Percentiles rank a stretch among this genome's conserved stretches.
Evolutionary conservation across 2,329 filamentous ascomycete species (phyloP).

Genomic region (Falciphora oryzae): DNA sequence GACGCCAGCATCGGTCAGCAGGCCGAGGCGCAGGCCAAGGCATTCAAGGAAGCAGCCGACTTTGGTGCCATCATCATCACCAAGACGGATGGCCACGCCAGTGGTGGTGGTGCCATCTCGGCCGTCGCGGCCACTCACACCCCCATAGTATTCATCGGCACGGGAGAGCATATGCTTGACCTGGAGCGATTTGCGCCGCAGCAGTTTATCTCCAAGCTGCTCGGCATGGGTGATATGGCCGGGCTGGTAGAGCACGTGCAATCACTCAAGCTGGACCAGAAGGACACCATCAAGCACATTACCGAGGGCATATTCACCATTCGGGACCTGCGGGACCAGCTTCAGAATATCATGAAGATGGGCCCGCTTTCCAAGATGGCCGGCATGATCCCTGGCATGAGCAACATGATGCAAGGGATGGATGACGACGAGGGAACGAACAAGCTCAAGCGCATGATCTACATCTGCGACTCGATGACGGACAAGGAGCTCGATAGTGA

Average conservation of each 20-base stretch:
- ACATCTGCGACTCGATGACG: constrained; percentile 98
- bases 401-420: constrained; percentile 89
- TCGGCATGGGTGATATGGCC: constrained; percentile 96
- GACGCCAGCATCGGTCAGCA: constrained; percentile 96
- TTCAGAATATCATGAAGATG: constrained; percentile 99
- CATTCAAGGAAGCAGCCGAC: constrained; percentile 95
- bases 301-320: constrained; percentile 94
- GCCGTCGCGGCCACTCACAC: constrained; percentile 95
- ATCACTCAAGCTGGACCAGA: constrained; percentile 89
- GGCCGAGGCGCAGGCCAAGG: constrained; percentile 87
- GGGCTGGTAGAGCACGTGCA: constrained; percentile 96
- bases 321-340: constrained; percentile 87
- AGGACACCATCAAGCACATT: constrained; percentile 99
- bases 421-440: constrained; percentile 93
- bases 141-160: constrained; percentile 96
- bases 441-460: constrained; percentile 97
- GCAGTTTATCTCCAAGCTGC: constrained; percentile 86
- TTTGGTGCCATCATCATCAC: constrained; percentile 99
- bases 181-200: constrained; percentile 88
- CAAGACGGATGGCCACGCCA: constrained; percentile 94
- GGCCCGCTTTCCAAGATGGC: constrained; percentile 95
- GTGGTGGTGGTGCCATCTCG: constrained; percentile 94
- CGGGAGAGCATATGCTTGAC: constrained; percentile 94
- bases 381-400: constrained; percentile 95
- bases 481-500: constrained; percentile 92